Base-by-base conservation (phyloP, 768 basidiomycete species). In the Pisolithus microcarpus region DNA sequence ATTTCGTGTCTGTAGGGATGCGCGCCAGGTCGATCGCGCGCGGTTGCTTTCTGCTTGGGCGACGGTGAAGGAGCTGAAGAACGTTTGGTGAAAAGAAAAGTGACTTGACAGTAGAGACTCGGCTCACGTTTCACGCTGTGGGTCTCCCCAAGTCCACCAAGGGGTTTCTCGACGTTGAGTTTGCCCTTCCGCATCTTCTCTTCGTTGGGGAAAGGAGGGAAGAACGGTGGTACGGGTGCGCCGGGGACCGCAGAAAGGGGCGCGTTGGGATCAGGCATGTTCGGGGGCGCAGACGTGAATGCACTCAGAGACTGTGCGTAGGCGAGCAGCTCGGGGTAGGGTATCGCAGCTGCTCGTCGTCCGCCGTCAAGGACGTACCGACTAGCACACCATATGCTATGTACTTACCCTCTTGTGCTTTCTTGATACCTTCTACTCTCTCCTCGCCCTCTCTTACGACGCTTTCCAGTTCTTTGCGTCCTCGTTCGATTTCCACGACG, bases 171-270 rank as follows among this genome's bases (percentile, higher is more conserved):
- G 19, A 81, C 82, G 60, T 86, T 89, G 65, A 91, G 78, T 51
- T 78, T 77, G 1, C 90, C 90, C 23, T 83, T 77, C 47, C 89
- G 82, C 87, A 92, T 90, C 68, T 89, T 91, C 65, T 91, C 90
- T 69, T 91, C 89, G 61, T 90, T 91, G 1, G 90, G 90, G 65
- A 91, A 92, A 10, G 91, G 91, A 36, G 89, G 89, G 70, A 91
- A 90, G 75, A 92, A 91, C 38, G 88, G 62, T 16, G 85, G 86
- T 16, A 84, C 82, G 0, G 85, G 85, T 10, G 82, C 82, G 58
- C 85, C 87, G 8, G 84, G 85, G 46, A 56, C 10, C 37, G 56
- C 50, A 16, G 28, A 51, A 28, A 53, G 34, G 1, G 85, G 82
- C 5, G 81, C 68, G 23, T 73, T 73, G 43, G 82, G 75, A 59